A percentile compares a stretch with the other conserved stretches of the same genome.
Evolutionary conservation across 1,284 basidiomycete species (phyloP).

Genomic region (Crucibulum cyathiforme): DNA sequence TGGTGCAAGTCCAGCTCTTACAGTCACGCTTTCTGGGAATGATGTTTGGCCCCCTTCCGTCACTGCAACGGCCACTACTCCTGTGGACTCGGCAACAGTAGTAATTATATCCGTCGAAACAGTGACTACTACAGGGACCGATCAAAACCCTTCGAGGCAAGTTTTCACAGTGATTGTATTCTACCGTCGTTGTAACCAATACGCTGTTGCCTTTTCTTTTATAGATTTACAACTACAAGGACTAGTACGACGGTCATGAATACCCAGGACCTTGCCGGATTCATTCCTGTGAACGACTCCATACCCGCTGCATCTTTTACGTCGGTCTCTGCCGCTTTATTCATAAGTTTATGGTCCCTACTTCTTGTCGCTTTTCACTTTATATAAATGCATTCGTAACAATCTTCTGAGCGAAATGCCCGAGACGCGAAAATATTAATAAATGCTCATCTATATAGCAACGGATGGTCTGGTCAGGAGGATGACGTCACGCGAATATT

Average conservation of each 20-base stretch:
- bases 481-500: too few species aligned
- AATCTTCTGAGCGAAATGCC: not conserved
- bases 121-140: constrained; percentile 4
- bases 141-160: constrained; percentile 5
- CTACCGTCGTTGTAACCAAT: not conserved
- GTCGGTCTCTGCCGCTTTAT: too few species aligned
- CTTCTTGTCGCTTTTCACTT: too few species aligned
- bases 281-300: constrained; percentile 36
- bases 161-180: constrained; percentile 2
- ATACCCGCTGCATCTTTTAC: not conserved
- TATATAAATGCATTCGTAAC: too few species aligned
- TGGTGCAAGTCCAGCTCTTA: not conserved
- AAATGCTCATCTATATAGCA: too few species aligned
- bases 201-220: not conserved
- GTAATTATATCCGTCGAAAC: constrained; percentile 15
- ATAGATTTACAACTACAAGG: constrained; percentile 14
- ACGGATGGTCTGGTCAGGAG: too few species aligned
- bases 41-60: not conserved
- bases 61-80: not conserved
- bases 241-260: constrained; percentile 18
- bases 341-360: too few species aligned
- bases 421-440: not conserved
- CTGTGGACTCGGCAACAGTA: constrained; percentile 12
- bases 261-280: constrained; percentile 26
- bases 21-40: not conserved